phyloP scores from a whole-genome alignment of 768 basidiomycete genomes.

The Agrocybe pediades region DNA sequence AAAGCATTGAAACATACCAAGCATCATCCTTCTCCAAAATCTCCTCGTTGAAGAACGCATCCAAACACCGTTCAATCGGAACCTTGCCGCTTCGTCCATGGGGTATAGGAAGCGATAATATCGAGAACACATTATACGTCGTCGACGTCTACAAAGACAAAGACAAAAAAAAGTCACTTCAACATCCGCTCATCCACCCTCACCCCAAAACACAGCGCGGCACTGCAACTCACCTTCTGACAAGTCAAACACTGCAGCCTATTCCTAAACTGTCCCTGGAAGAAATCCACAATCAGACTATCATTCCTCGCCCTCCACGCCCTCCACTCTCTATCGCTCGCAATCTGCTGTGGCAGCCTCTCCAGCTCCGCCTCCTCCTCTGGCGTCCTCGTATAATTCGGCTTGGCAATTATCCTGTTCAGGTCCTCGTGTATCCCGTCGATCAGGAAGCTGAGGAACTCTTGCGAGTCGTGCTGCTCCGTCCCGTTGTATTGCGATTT shows the following conservation, averaged over 20 bases:
- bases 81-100: conserved; percentile 60
- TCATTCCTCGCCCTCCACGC: conserved; percentile 90
- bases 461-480: conserved; percentile 97
- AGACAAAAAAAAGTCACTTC: too few species aligned
- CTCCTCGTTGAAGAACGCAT: conserved; percentile 89
- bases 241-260: conserved; percentile 89
- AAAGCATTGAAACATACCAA: conserved; percentile 59
- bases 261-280: conserved; percentile 97
- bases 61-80: conserved; percentile 78
- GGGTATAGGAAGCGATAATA: conserved; percentile 89
- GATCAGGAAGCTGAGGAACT: conserved; percentile 91
- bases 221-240: conserved; percentile 59
- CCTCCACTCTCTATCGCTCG: conserved; percentile 91
- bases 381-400: conserved; percentile 61
- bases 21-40: conserved; percentile 91
- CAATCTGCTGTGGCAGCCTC: conserved; percentile 80
- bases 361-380: conserved; percentile 90
- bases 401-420: conserved; percentile 79
- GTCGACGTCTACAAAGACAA: conserved; percentile 77
- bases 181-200: too few species aligned
- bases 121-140: conserved; percentile 96
- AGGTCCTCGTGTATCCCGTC: conserved; percentile 92
- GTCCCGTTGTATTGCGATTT: conserved; percentile 76
- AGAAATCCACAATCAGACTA: conserved; percentile 92
- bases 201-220: conserved; percentile 1